phyloP scores from a whole-genome alignment of 2,329 filamentous ascomycete genomes.

The Hirsutella rhossiliensis region DNA sequence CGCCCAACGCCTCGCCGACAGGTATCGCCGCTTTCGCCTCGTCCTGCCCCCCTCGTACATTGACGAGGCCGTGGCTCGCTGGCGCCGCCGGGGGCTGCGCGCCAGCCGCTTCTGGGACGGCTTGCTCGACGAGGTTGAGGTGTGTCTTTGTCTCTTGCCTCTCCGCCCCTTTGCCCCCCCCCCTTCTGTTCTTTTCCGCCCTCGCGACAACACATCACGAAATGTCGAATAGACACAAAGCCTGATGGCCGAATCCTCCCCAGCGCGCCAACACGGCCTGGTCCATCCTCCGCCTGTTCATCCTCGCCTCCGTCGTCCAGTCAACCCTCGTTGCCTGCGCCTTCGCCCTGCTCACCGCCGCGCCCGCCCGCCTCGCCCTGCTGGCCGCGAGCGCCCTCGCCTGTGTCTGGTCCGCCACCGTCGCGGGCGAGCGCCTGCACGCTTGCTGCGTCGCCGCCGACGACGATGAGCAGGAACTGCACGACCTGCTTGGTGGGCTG shows the following conservation, averaged over 20 bases:
- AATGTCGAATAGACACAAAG: no score
- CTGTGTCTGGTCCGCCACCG: constrained; percentile 5
- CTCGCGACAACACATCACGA: background rate
- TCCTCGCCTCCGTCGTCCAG: background rate
- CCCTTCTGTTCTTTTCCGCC: background rate
- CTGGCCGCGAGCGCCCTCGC: constrained; percentile 4
- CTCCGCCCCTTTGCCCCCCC: background rate
- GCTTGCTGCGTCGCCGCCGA: constrained; percentile 5
- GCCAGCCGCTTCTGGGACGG: constrained; percentile 7
- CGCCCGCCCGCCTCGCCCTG: constrained; percentile 1
- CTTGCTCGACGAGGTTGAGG: constrained; percentile 8
- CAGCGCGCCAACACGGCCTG: background rate
- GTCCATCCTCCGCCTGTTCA: background rate
- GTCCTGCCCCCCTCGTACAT: constrained; percentile 5
- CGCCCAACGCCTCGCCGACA: constrained; percentile 3
- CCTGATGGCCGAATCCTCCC: no score
- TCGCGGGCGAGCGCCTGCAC: constrained; percentile 5
- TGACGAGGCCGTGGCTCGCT: constrained; percentile 1
- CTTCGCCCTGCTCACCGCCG: background rate
- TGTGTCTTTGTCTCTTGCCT: background rate
- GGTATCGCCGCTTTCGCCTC: constrained; percentile 1
- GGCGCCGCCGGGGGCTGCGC: constrained; percentile 1
- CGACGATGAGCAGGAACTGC: constrained; percentile 8
- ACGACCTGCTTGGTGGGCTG: constrained; percentile 6
- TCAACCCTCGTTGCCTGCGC: background rate